Base-by-base conservation (phyloP, 176 grass and related monocot genomes). In the Chloris gayana region DNA sequence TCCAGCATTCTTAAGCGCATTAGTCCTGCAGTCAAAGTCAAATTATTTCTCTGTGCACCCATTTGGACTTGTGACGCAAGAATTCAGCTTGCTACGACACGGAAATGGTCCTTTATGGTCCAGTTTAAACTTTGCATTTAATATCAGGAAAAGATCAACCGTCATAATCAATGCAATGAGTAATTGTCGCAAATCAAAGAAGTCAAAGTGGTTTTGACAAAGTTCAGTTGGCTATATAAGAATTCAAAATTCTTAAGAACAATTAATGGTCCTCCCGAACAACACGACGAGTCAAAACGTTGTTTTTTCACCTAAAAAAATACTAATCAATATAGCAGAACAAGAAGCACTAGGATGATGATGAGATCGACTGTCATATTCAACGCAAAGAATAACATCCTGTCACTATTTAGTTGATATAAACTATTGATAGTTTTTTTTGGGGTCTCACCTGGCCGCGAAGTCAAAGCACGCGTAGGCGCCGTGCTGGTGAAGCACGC, bases 391-490 rank as follows among this genome's bases (percentile, higher is more conserved):
- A 22, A 17, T 21, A 21, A 22, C 9, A 25, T 59, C 11, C n/a
- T 26, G 56, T 59, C 56, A 59, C 56, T 26, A 11, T 59, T 22
- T 12, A 54, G 61, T 31, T 7, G 26, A 64, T 17, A 64, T 17
- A 15, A 32, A 14, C 6, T 9, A 15, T 30, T 4, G 4, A 62
- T 30, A 29, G 10, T 14, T 14, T 14, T 62, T 30, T 12, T 2
- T 14, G n/a, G n/a, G n/a, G n/a, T 64, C 61, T 64, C 13, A 94
- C 92, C 92, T 87, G 0, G 87, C 89, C 15, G 93, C 93, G 51
- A 92, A 92, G 85, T 97, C 90, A 33, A 93, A 97, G 87, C 90
- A 93, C 8, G 90, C 93, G 26, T 88, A 96, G 14, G 93, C 90
- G 11, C 90, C 93, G n/a, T 93, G 85, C 17, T 85, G 67, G 60